A percentile compares a stretch with the other conserved stretches of the same genome.
These are phyloP conservation scores for Eremothecium cymbalariae DNA, from an alignment of 1,139 yeast genomes.

Conservation along the genomic window DNA sequence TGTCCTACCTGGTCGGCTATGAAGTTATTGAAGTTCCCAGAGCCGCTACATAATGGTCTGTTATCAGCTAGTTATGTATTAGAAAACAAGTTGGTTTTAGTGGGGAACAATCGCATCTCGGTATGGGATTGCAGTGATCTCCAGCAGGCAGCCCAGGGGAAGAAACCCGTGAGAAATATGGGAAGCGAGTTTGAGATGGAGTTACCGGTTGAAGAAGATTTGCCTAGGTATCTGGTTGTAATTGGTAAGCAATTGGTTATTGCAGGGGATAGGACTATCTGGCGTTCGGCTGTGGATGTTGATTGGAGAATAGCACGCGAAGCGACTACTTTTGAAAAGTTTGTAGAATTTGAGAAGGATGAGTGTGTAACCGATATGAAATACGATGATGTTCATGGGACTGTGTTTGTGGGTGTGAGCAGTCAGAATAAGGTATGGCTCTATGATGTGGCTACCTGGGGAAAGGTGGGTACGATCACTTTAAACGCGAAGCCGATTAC, in stretches of 20 bases:
- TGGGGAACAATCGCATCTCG: conserved; percentile 25
- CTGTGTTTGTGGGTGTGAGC: conserved; percentile 22
- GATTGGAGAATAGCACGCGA: conserved; percentile 13
- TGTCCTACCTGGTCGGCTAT: conserved; percentile 15
- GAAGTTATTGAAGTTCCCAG: conserved; percentile 34
- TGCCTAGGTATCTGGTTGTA: conserved; percentile 17
- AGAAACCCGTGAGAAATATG: conserved; percentile 18
- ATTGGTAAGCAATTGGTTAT: conserved; percentile 15
- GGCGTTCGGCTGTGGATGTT: conserved; percentile 9
- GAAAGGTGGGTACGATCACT: conserved; percentile 15
- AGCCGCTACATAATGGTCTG: conserved; percentile 14
- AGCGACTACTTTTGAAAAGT: conserved; percentile 5
- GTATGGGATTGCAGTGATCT: conserved; percentile 36
- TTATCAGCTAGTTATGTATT: conserved; percentile 19
- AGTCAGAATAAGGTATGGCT: conserved; percentile 19
- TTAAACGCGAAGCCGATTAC: conserved; percentile 25
- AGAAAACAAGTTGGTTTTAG: conserved; percentile 15
- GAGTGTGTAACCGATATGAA: conserved; percentile 28
- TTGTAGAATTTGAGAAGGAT: conserved; percentile 16
- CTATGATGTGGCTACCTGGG: conserved; percentile 13
- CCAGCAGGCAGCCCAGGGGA: conserved; percentile 28
- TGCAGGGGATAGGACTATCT: conserved; percentile 21
- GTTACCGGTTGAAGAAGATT: conserved; percentile 11
- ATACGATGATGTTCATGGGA: conserved; percentile 14
- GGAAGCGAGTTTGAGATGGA: conserved; percentile 11